Percentiles rank a stretch among this genome's conserved stretches.
phyloP scores from a whole-genome alignment of 2,329 filamentous ascomycete species.

The Trichoderma citrinoviride region DNA sequence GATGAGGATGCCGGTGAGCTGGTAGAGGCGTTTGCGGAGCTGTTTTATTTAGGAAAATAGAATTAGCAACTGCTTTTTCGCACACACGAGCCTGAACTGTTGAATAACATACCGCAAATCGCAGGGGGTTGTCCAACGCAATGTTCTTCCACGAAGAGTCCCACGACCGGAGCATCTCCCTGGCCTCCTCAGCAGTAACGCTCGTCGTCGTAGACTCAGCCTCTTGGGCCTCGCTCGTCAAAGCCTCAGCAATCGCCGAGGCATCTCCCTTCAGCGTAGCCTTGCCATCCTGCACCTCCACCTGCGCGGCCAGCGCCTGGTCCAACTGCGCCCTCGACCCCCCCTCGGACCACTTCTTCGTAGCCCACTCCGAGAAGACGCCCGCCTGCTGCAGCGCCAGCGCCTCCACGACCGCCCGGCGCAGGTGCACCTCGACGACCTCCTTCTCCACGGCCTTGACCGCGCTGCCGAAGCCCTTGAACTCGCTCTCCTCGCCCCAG shows the following conservation, averaged over 20 bases:
- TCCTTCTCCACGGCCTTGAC: slow-evolving; percentile 43
- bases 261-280: slow-evolving; percentile 42
- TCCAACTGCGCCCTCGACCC: slow-evolving; percentile 35
- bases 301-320: slow-evolving; percentile 36
- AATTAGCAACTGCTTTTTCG: neutral
- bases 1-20: slow-evolving; percentile 75
- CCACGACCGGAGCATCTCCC: slow-evolving; percentile 45
- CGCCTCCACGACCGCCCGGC: slow-evolving; percentile 53
- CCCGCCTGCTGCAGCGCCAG: slow-evolving; percentile 42
- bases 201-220: slow-evolving; percentile 29
- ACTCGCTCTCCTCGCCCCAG: slow-evolving; percentile 48
- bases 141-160: slow-evolving; percentile 57
- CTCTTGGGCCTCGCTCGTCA: slow-evolving; percentile 34
- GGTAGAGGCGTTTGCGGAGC: slow-evolving; percentile 77
- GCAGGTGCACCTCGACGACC: slow-evolving; percentile 48
- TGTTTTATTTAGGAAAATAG: slow-evolving; percentile 39
- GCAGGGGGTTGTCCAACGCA: slow-evolving; percentile 58
- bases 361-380: slow-evolving; percentile 32
- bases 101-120: slow-evolving; percentile 66
- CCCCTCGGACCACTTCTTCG: slow-evolving; percentile 35
- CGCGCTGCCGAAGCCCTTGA: slow-evolving; percentile 43
- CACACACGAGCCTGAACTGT: too few relatives aligned
- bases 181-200: slow-evolving; percentile 41
- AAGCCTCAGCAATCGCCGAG: slow-evolving; percentile 33
- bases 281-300: slow-evolving; percentile 43